Base-by-base conservation (phyloP, 75 land plant species). In the Selaginella moellendorffii region DNA sequence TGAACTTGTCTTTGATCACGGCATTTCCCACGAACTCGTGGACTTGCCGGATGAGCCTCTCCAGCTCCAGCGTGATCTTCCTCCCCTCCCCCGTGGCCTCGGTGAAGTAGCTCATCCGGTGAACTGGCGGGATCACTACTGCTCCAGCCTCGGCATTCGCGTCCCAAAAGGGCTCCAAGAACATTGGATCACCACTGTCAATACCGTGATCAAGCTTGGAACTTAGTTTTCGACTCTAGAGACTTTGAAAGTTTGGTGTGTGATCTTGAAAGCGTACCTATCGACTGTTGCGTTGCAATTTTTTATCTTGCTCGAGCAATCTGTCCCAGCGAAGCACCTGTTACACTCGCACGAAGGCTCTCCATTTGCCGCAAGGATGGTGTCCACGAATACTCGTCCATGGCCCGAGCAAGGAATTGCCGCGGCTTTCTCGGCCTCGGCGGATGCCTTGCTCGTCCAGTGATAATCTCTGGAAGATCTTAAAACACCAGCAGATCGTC, bases 171-270 rank as follows among this genome's bases (percentile, higher is more conserved):
- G 80, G 75, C 60, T 82, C 84, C 69, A 77, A 71, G 60, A 87
- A 75, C 12, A 75, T n/a, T 0, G 87, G 92, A 74, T 87, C 74
- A 46, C 87, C 87, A 42, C 87, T 83, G 81, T 29, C 12, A 62
- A 5, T 5, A 18, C 24, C 12, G 28, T 24, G 5, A 30, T 19
- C 31, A 30, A 27, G 10, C 28, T 8, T 27, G 0, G 17, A 24
- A 1, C 64, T n/a, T 0, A 1, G 0, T 0, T 62, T 0, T 28
- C 21, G 42, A 62, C 27, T 24, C 28, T 28, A 62, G 28, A 0
- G 29, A 17, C 10, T 0, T 28, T 20, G 29, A 62, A 28, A 28
- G 12, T 24, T n/a, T n/a, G n/a, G n/a, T n/a, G n/a, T n/a, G n/a
- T n/a, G n/a, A 20, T 22, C 2, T 19, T 54, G n/a, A 20, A 9